Base-by-base conservation (phyloP, 2,329 filamentous ascomycete species). In the Chaetomiaceae sp. region DNA sequence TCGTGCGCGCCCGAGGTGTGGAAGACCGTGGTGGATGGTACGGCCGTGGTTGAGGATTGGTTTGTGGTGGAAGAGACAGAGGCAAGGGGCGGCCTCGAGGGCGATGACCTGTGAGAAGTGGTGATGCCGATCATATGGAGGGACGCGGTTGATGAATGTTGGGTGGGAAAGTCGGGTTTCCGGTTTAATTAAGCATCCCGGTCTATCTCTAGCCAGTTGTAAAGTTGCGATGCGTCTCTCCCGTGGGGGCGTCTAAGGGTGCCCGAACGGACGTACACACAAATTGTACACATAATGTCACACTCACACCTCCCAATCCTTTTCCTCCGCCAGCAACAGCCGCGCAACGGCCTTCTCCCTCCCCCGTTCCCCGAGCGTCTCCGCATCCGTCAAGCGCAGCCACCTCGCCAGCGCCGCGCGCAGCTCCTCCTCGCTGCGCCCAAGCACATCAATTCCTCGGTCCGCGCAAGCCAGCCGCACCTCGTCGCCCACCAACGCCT, bases 381-480 rank as follows among this genome's bases (percentile, higher is more conserved):
- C 62, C 63, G 3, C 38, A 36, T 48, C 38, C 17, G 73, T 71
- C 56, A 70, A 58, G n/a, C 62, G 59, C 38, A 80, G 55, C 77
- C 76, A 79, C 44, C 65, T 61, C 18, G 60, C 64, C 35, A 80
- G 59, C 56, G 64, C 58, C 8, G 58, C 59, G 50, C 73, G 64
- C 53, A 88, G 58, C 49, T 79, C 76, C 1, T 65, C 63, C 56
- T 86, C 80, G 18, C 76, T 78, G 47, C 74, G 74, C 3, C 67
- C 74, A 20, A 78, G 54, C 9, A 78, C 72, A 56, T 78, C 68
- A 29, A 85, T 71, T 1, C 83, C 86, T 12, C 85, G 74, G 53
- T 88, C 85, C 47, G 79, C 73, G 57, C 84, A 85, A 12, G 87
- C 87, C 49, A 88, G 74, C 50, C 69, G 67, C 17, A 89, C 67